Conservation (phyloP, 805 yeast species). For the Vanderwaltozyma verrucispora region DNA sequence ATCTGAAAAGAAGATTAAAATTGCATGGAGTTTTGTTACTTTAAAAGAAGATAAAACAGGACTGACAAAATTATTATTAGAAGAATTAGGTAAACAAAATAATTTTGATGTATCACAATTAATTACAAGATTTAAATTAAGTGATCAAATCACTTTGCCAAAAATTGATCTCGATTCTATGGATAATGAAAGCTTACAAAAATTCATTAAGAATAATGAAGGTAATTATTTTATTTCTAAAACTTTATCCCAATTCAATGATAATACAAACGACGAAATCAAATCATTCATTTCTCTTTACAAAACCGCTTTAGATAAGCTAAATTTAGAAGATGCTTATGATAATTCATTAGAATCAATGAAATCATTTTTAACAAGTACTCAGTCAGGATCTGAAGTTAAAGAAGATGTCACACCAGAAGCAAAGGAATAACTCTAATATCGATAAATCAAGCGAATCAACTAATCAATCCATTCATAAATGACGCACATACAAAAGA, state of each 20-base stretch:
- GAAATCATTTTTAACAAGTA: constrained; percentile 1
- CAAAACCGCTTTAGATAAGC: constrained; percentile 3
- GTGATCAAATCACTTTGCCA: not conserved
- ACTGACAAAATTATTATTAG: constrained; percentile 14
- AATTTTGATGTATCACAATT: constrained; percentile 1
- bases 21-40: constrained; percentile 15
- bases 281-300: constrained; percentile 8
- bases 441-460: too few relatives aligned
- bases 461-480: not conserved
- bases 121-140: not conserved
- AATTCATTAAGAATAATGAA: constrained; percentile 8
- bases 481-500: not conserved
- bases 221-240: constrained; percentile 16
- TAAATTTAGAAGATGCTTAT: constrained; percentile 8
- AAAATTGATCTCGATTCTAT: not conserved
- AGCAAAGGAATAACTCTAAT: too few relatives aligned
- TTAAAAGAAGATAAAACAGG: constrained; percentile 16
- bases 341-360: constrained; percentile 7
- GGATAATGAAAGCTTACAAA: not conserved
- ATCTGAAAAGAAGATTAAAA: constrained; percentile 14
- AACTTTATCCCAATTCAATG: constrained; percentile 12
- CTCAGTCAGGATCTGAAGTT: not conserved
- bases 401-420: too few relatives aligned
- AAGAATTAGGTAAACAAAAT: constrained; percentile 13
- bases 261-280: constrained; percentile 5